Evolutionary conservation across 2,329 filamentous ascomycete genomes (phyloP).

Genomic region (Fusarium mundagurra): DNA sequence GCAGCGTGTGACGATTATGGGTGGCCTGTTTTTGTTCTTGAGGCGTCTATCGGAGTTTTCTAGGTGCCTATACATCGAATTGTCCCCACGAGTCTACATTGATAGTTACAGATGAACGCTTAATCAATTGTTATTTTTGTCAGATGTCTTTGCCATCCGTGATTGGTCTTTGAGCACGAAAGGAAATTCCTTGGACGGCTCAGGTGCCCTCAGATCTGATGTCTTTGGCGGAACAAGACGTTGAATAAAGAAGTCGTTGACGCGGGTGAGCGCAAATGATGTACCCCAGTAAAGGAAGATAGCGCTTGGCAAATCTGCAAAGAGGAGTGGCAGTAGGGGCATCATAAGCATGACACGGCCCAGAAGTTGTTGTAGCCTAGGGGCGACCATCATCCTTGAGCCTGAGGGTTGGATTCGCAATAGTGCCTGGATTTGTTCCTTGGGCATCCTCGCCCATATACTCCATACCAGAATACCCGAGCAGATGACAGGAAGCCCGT

Average conservation of each 20-base stretch:
- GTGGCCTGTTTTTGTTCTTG: constrained; percentile 25
- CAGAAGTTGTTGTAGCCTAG: constrained; percentile 41
- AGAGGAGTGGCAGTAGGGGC: constrained; percentile 48
- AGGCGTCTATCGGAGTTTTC: constrained; percentile 42
- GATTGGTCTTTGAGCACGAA: constrained; percentile 31
- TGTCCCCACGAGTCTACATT: constrained; percentile 29
- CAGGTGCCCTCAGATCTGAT: constrained; percentile 24
- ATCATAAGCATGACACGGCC: constrained; percentile 47
- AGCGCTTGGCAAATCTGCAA: constrained; percentile 51
- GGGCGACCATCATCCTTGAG: constrained; percentile 27
- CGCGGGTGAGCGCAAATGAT: constrained; percentile 48
- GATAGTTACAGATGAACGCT: constrained; percentile 33
- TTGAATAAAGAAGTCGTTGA: constrained; percentile 47
- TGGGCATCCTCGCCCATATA: constrained; percentile 44
- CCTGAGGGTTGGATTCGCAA: constrained; percentile 33
- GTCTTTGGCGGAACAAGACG: constrained; percentile 32
- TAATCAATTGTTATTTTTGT: constrained; percentile 23
- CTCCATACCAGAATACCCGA: constrained; percentile 44
- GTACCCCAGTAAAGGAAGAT: constrained; percentile 55
- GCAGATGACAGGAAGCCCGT: constrained; percentile 56
- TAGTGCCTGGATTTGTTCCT: constrained; percentile 42
- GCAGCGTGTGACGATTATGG: constrained; percentile 20
- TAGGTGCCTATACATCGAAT: constrained; percentile 32
- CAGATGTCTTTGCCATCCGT: not conserved
- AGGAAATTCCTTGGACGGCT: constrained; percentile 21